Evolutionary conservation across 140 eudicot genomes (phyloP).

Genomic region (Ambrosia hybrid): DNA sequence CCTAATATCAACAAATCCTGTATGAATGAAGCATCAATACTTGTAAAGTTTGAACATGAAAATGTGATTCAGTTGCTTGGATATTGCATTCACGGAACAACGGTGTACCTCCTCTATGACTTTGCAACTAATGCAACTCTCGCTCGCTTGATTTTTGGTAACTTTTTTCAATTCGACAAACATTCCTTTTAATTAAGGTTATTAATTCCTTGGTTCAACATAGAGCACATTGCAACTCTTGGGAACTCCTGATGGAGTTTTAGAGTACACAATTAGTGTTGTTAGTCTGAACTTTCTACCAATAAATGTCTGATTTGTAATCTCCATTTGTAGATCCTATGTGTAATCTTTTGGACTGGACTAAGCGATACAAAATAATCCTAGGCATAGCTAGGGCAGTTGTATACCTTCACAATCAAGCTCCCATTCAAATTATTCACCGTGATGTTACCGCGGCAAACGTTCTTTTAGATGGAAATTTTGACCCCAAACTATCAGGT

Average conservation of each 20-base stretch:
- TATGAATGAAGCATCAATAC: conserved; percentile 15
- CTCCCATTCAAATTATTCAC: not conserved
- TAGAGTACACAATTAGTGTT: not conserved
- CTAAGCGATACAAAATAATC: not conserved
- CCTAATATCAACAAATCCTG: not conserved
- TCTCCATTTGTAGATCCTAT: not conserved
- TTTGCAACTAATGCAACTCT: conserved; percentile 9
- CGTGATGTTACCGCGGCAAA: not conserved
- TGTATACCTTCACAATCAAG: not conserved
- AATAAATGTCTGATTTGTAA: not conserved
- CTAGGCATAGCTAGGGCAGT: not conserved
- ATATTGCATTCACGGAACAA: conserved; percentile 10
- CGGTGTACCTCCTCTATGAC: conserved; percentile 16
- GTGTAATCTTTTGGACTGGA: conserved; percentile 16
- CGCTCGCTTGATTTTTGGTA: conserved; percentile 20
- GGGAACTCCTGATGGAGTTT: not conserved
- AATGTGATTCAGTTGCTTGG: conserved; percentile 17
- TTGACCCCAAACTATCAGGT: not conserved
- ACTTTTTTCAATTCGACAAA: not conserved
- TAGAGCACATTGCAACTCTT: not conserved
- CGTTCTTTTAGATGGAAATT: not conserved
- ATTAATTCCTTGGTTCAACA: not conserved
- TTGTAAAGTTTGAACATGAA: conserved; percentile 25
- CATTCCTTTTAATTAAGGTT: not conserved
- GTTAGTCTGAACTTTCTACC: not conserved